phyloP scores from a whole-genome alignment of 352 stramenopile genomes.

The Globisporangium viniferum region DNA sequence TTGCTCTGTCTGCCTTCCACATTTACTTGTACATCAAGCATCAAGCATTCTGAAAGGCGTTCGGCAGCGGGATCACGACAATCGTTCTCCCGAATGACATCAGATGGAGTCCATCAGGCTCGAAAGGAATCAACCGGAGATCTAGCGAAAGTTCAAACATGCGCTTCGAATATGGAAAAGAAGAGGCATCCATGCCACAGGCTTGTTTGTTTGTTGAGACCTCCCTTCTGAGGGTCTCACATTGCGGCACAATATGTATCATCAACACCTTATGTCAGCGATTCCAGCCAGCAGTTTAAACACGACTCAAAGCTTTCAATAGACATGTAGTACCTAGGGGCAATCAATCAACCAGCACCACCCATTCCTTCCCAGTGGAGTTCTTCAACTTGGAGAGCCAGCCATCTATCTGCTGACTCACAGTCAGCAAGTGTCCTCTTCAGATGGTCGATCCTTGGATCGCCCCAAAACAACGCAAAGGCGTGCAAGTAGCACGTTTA shows the following conservation, averaged over 20 bases:
- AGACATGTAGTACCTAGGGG: no score
- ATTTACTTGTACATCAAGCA: no score
- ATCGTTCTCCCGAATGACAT: no score
- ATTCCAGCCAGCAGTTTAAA: neutral
- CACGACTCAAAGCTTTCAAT: no score
- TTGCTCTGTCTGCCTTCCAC: no score
- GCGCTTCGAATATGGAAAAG: constrained; percentile 7
- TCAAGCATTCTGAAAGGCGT: no score
- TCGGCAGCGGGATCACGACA: no score
- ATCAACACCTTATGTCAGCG: neutral
- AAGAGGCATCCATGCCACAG: neutral
- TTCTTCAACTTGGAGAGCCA: neutral
- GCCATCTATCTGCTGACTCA: neutral
- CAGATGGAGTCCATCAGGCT: neutral
- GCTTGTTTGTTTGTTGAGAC: neutral
- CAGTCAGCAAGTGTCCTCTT: neutral
- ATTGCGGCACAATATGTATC: neutral
- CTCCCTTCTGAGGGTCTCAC: neutral
- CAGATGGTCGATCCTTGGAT: neutral
- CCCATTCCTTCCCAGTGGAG: neutral
- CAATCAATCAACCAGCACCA: no score
- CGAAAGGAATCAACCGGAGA: neutral
- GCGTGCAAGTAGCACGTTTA: neutral
- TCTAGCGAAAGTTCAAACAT: neutral
- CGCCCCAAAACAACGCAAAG: neutral